Conservation (phyloP, 352 stramenopile species). For the Aphanomyces astaci region DNA sequence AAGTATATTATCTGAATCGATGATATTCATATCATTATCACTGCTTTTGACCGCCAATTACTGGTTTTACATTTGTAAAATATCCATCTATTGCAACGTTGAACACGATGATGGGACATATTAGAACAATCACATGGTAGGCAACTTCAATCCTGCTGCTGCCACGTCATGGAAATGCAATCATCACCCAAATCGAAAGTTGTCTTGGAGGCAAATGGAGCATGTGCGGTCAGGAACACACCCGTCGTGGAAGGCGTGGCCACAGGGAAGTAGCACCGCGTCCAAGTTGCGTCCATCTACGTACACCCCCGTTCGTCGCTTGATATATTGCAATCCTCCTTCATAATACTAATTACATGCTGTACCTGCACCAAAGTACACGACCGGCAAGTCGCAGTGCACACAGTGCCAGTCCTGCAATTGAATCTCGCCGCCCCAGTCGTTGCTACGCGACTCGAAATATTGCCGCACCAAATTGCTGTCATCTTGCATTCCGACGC, state of each 20-base stretch:
- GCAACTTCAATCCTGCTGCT: no score
- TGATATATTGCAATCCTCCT: no score
- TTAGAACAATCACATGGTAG: no score
- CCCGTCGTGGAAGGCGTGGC: conserved; percentile 63
- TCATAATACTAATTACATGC: neutral
- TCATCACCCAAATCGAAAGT: conserved; percentile 21
- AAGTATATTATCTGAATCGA: no score
- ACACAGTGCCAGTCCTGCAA: conserved; percentile 71
- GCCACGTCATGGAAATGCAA: no score
- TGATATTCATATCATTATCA: no score
- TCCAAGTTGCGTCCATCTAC: conserved; percentile 71
- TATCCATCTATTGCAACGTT: no score
- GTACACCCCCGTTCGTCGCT: conserved; percentile 6
- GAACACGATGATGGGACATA: no score
- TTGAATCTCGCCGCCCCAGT: conserved; percentile 81
- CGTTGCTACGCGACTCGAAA: conserved; percentile 78
- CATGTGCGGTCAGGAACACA: conserved; percentile 59
- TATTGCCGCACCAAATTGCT: conserved; percentile 28
- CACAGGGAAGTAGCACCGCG: conserved; percentile 63
- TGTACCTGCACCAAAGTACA: conserved; percentile 72
- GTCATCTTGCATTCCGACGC: neutral
- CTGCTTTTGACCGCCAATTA: no score
- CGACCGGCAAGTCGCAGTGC: conserved; percentile 64
- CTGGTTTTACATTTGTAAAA: no score
- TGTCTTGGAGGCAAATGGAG: conserved; percentile 54